A percentile compares a stretch with the other conserved stretches of the same genome.
Conservation (phyloP, 129 eudicot genomes). For the Helianthus annuus region HanXRQr2.0-SUNRISE NC_035437.2:73816062-73816561, state of each 20-base stretch:
- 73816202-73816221: conserved; percentile 73
- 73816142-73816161: conserved; percentile 54
- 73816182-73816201: conserved; percentile 88
- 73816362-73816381: neutral
- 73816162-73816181: conserved; percentile 87
- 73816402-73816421: neutral
- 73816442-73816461: neutral
- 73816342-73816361: neutral
- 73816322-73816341: neutral
- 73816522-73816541: neutral
- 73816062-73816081: conserved; percentile 42
- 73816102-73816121: conserved; percentile 35
- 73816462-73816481: neutral
- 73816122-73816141: conserved; percentile 75
- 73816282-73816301: neutral
- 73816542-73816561: conserved; percentile 9
- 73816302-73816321: no score
- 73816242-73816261: neutral
- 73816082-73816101: conserved; percentile 48
- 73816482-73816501: neutral
- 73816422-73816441: neutral
- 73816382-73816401: neutral
- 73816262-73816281: neutral
- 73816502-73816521: neutral
- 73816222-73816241: neutral